Evolutionary conservation across 805 yeast species (phyloP).

Genomic region (Komagataella pseudopastoris): DNA sequence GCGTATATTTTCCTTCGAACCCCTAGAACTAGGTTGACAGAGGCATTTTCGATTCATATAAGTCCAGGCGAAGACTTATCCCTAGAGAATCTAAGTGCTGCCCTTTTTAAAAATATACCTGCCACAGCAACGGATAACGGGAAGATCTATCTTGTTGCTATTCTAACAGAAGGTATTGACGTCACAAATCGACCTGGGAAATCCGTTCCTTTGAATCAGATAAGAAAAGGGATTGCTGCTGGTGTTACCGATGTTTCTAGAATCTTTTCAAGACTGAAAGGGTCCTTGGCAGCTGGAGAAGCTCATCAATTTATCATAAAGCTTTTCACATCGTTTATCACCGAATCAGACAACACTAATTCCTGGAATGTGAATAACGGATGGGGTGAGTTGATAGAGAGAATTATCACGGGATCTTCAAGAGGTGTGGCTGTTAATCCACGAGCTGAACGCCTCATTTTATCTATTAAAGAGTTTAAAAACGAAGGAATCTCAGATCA

Average conservation of each 20-base stretch:
- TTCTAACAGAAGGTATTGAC: constrained; percentile 56
- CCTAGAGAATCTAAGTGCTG: constrained; percentile 63
- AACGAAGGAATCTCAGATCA: constrained; percentile 17
- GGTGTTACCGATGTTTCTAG: constrained; percentile 82
- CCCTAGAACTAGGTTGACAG: constrained; percentile 51
- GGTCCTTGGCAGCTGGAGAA: constrained; percentile 44
- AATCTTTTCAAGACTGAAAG: constrained; percentile 53
- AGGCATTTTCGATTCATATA: constrained; percentile 63
- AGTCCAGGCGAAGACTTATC: constrained; percentile 41
- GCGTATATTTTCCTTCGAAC: constrained; percentile 65
- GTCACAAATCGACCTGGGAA: constrained; percentile 20
- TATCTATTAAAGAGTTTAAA: constrained; percentile 64
- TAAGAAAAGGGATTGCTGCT: constrained; percentile 74
- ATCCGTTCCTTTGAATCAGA: constrained; percentile 6
- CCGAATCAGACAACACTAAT: constrained; percentile 20
- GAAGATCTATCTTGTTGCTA: constrained; percentile 63
- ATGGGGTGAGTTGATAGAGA: constrained; percentile 79
- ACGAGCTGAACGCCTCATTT: constrained; percentile 56
- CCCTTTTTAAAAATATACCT: constrained; percentile 67
- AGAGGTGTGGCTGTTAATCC: constrained; percentile 74
- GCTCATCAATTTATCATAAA: constrained; percentile 61
- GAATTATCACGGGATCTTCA: constrained; percentile 63
- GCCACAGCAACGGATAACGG: constrained; percentile 42
- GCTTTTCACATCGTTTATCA: constrained; percentile 57
- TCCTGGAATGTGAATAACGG: constrained; percentile 37